phyloP scores from a whole-genome alignment of 2,329 filamentous ascomycete species.

The Phyllosticta citribraziliensis region DNA sequence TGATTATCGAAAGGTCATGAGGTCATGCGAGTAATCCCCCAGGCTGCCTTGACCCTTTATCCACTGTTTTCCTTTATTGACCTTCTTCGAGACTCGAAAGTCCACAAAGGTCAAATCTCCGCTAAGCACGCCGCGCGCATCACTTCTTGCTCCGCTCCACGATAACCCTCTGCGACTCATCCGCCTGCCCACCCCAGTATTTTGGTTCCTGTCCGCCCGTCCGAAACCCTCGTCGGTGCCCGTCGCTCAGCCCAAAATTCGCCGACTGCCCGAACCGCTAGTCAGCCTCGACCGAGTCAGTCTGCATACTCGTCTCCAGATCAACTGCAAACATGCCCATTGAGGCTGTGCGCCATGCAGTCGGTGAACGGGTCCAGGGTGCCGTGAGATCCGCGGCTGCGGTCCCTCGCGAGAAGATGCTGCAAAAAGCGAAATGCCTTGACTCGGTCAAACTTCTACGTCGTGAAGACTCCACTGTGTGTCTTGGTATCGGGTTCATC shows the following conservation, averaged over 20 bases:
- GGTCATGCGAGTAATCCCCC: not conserved
- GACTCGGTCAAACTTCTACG: not conserved
- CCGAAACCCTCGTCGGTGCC: not conserved
- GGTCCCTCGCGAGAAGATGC: not conserved
- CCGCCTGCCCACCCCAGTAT: not conserved
- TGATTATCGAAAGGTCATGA: not conserved
- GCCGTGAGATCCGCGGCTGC: not conserved
- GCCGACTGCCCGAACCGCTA: not conserved
- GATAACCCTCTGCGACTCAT: not conserved
- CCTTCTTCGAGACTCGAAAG: not conserved
- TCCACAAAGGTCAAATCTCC: not conserved
- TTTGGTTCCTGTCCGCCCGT: not conserved
- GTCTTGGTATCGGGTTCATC: not conserved
- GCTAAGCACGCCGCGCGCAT: not conserved
- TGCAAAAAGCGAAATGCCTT: not conserved
- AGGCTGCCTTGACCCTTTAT: not conserved
- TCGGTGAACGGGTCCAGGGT: not conserved
- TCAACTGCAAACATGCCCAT: not conserved
- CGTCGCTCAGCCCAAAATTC: not conserved
- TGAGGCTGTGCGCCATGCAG: not conserved
- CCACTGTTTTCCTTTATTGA: not conserved
- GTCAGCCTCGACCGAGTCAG: not conserved
- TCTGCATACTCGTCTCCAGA: not conserved
- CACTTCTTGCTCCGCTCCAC: not conserved
- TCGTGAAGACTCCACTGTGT: not conserved